Evolutionary conservation across 306 rosid genomes (phyloP).

Genomic region (Argentina anserina): DNA sequence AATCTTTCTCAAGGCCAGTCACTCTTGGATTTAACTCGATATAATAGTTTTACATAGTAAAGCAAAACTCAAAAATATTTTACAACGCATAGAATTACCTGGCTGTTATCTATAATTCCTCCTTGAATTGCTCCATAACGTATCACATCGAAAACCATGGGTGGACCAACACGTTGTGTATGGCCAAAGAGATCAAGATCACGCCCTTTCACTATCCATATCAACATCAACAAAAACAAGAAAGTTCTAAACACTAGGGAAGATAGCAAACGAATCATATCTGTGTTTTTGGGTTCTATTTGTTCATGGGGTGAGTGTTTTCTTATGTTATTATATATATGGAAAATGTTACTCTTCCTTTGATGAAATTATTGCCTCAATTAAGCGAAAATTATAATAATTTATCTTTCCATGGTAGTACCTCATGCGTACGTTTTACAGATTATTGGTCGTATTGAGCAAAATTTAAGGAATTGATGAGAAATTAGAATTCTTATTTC

Average conservation of each 20-base stretch:
- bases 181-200: neutral
- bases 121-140: slow-evolving; percentile 24
- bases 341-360: neutral
- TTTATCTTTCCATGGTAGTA: neutral
- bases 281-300: neutral
- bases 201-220: neutral
- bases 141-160: slow-evolving; percentile 27
- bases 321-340: neutral
- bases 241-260: neutral
- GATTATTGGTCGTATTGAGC: neutral
- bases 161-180: neutral
- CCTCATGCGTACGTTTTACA: neutral
- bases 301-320: neutral
- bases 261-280: neutral
- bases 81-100: slow-evolving; percentile 3
- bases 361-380: neutral
- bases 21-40: neutral
- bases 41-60: neutral
- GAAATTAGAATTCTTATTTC: neutral
- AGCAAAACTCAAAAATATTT: neutral
- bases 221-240: slow-evolving; percentile 13
- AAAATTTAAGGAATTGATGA: neutral
- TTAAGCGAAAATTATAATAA: no score
- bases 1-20: no score
- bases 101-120: slow-evolving; percentile 25